Evolutionary conservation across 2,329 filamentous ascomycete species (phyloP).

Genomic region (Hypoxylon sp.): DNA sequence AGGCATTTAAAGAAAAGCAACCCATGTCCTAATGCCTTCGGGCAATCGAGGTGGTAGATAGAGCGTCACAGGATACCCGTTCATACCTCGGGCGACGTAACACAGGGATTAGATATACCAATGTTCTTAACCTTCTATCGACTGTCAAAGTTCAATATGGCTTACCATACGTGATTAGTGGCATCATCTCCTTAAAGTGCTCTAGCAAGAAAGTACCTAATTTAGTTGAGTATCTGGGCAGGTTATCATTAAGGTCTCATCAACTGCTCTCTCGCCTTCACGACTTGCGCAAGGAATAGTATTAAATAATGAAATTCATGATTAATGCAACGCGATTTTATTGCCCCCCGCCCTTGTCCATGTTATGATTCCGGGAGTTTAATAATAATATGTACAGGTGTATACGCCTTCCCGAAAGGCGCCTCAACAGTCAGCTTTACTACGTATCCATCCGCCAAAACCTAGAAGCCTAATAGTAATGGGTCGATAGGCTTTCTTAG

Average conservation of each 20-base stretch:
- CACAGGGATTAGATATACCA: no score
- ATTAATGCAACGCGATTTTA: constrained; percentile 49
- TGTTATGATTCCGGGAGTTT: constrained; percentile 45
- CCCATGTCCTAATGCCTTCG: not conserved
- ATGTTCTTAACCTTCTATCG: not conserved
- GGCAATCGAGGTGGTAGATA: not conserved
- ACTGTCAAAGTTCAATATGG: not conserved
- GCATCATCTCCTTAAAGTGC: not conserved
- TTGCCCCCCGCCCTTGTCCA: constrained; percentile 39
- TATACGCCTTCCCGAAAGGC: constrained; percentile 30
- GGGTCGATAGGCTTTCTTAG: not conserved
- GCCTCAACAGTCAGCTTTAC: constrained; percentile 22
- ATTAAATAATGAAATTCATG: constrained; percentile 18
- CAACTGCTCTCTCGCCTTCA: not conserved
- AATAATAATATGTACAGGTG: constrained; percentile 52
- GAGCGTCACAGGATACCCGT: no score
- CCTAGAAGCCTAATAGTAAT: constrained; percentile 26
- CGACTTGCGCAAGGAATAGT: not conserved
- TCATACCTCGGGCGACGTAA: no score
- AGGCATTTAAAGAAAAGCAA: not conserved
- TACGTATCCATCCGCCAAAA: constrained; percentile 17
- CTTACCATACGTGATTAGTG: not conserved
- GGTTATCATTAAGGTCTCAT: not conserved
- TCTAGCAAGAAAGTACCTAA: not conserved
- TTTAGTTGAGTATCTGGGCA: not conserved